Evolutionary conservation across 345 rosid genomes (phyloP), one percentile per base, ranked within the genome.

Genomic region (Eucalyptus erythrocorys): DNA sequence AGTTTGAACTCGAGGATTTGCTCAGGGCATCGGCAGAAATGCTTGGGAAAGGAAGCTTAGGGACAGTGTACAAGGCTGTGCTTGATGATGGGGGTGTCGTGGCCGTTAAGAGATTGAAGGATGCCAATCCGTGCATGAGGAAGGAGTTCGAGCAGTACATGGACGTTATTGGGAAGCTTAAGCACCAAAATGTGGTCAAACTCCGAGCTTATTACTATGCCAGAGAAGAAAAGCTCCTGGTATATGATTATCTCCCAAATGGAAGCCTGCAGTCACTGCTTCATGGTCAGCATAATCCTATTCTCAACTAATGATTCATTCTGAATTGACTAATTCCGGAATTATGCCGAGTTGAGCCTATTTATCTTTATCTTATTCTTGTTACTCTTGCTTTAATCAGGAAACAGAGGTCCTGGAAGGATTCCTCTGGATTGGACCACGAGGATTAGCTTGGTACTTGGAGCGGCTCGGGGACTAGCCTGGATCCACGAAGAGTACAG

Each of bases 391-490:
- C 81, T 71, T 71, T 71, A 71, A 71, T 71, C 87, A 97, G 99
- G 96, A 8, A 95, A 96, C 87, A 91, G 98, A 30, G 98, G 99
- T 5, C 97, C 98, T 0, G 99, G 99, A 26, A 89, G 99, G 88
- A 97, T 96, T 89, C 99, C 99, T 6, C 90, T 97, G 91, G 99
- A 97, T 90, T 97, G 99, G 99, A 97, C 99, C 4, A 97, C 99
- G 17, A 95, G 99, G 92, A 96, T 97, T 89, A 93, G 99, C 90
- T 85, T 97, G 91, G 95, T 96, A 43, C 84, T 97, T 71, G 99
- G 98, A 80, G 98, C 99, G 8, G 98, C 99, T 37, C 90, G 99
- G 88, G 99, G 99, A 2, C 92, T 97, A 45, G 96, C 99, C 1
- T 93, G 93, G 92, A 94, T 97, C 61, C 99, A 97, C 84, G 96